Base-by-base conservation (phyloP, 352 stramenopile species). In the Bremia lactucae region DNA sequence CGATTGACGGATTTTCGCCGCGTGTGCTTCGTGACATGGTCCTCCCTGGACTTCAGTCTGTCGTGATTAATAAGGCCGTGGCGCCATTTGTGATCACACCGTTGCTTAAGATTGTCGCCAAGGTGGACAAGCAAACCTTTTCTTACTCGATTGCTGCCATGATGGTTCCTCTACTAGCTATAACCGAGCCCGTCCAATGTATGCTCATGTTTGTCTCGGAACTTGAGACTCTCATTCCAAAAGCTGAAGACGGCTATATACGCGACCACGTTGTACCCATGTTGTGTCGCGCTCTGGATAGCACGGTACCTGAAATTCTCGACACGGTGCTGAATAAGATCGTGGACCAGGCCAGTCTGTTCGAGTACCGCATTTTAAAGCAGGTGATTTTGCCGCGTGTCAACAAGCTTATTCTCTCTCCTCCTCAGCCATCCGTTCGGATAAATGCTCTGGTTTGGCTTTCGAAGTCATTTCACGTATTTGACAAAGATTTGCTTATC, bases 151-250 rank as follows among this genome's bases (percentile, higher is more conserved):
- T 93, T 16, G 74, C 73, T 9, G 72, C 66, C 1, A 88, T 93
- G 77, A 79, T 93, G 68, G 66, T 89, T 26, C 61, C 72, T 10
- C 59, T 93, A 14, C 55, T 93, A 20, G 65, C 65, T 3, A 93
- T 93, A 44, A 72, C 72, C n/a, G 80, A 93, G 52, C 80, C 80
- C 0, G 77, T 90, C 22, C 80, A 93, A 52, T 90, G 77, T 44
- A 93, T 93, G 80, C 75, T 93, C 28, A 93, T 90, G 77, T 93
- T 93, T 33, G 80, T 93, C 8, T 87, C 75, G 21, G 78, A 89
- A 37, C 52, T 93, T 9, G 77, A 93, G 42, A 67, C 73, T 19
- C 51, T 93, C 16, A 71, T 93, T 15, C 77, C 77, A 1, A 93
- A 93, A 42, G 80, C 80, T 0, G 80, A 93, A 22, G 77, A 93